These are phyloP conservation scores for Hypoxylon lienhwacheense DNA, from an alignment of 495 filamentous ascomycete genomes.

Conservation along the genomic window DNA sequence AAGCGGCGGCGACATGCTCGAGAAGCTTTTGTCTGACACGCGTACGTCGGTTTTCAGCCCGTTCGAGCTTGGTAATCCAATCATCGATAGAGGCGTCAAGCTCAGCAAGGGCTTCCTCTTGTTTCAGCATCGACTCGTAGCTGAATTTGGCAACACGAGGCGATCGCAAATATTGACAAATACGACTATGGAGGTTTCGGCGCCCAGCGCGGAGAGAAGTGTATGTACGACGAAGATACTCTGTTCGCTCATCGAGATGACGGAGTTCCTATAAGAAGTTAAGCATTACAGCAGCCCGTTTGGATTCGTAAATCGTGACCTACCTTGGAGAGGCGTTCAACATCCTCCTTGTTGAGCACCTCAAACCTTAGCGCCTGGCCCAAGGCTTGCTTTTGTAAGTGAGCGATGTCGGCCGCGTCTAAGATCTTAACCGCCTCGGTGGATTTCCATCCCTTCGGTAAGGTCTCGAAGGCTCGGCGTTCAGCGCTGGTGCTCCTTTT, in stretches of 20 bases:
- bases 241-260: conserved; percentile 68
- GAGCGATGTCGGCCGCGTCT: conserved; percentile 53
- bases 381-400: conserved; percentile 62
- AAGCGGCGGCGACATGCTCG: conserved; percentile 69
- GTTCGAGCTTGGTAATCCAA: conserved; percentile 71
- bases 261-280: conserved; percentile 59
- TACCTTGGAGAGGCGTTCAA: conserved; percentile 65
- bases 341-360: conserved; percentile 66
- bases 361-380: conserved; percentile 67
- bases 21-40: conserved; percentile 74
- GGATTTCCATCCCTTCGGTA: conserved; percentile 61
- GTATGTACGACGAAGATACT: conserved; percentile 71
- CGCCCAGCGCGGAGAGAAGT: conserved; percentile 67
- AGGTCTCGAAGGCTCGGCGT: conserved; percentile 53
- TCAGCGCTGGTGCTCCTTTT: conserved; percentile 50
- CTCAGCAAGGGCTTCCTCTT: conserved; percentile 72
- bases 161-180: conserved; percentile 68
- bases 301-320: conserved; percentile 22
- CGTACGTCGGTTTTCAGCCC: conserved; percentile 71
- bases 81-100: conserved; percentile 74
- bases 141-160: conserved; percentile 65
- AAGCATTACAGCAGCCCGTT: too few relatives aligned
- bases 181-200: conserved; percentile 66
- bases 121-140: conserved; percentile 68
- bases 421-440: conserved; percentile 53